Evolutionary conservation across 495 filamentous ascomycete genomes (phyloP).

Genomic region (Daldinia vernicosa): DNA sequence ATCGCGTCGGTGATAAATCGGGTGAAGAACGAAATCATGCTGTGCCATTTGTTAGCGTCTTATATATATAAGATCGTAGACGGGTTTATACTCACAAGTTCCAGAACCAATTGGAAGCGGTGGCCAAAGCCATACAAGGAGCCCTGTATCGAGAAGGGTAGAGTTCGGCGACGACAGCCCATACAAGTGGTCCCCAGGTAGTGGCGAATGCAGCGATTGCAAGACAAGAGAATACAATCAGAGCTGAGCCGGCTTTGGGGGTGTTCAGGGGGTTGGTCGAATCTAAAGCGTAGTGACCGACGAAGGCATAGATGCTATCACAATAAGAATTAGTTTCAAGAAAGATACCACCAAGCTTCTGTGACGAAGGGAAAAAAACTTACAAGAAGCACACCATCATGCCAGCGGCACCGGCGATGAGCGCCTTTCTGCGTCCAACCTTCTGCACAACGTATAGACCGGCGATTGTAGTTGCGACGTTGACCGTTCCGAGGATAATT

Average conservation of each 20-base stretch:
- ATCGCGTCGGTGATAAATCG: conserved; percentile 79
- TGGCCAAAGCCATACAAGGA: conserved; percentile 77
- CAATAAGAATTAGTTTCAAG: conserved; percentile 47
- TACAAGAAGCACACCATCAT: conserved; percentile 73
- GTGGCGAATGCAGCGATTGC: conserved; percentile 69
- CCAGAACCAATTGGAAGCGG: conserved; percentile 87
- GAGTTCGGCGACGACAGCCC: conserved; percentile 82
- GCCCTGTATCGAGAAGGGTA: conserved; percentile 82
- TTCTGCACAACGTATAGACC: conserved; percentile 75
- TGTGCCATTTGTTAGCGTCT: conserved; percentile 60
- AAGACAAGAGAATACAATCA: conserved; percentile 86
- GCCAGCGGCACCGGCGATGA: conserved; percentile 73
- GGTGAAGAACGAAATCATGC: conserved; percentile 76
- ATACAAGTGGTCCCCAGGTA: conserved; percentile 88
- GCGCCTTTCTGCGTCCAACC: conserved; percentile 70
- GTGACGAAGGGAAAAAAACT: conserved; percentile 36
- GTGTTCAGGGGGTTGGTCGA: conserved; percentile 60
- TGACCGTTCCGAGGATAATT: conserved; percentile 75
- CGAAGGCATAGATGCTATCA: conserved; percentile 69
- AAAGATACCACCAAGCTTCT: too few species aligned
- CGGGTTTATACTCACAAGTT: conserved; percentile 76
- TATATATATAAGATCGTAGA: conserved; percentile 52
- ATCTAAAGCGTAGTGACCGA: conserved; percentile 66
- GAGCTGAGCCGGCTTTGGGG: conserved; percentile 67
- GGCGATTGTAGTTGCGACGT: conserved; percentile 71